Evolutionary conservation across 2,329 filamentous ascomycete genomes (phyloP).

Genomic region (Dactylellina sp.): DNA sequence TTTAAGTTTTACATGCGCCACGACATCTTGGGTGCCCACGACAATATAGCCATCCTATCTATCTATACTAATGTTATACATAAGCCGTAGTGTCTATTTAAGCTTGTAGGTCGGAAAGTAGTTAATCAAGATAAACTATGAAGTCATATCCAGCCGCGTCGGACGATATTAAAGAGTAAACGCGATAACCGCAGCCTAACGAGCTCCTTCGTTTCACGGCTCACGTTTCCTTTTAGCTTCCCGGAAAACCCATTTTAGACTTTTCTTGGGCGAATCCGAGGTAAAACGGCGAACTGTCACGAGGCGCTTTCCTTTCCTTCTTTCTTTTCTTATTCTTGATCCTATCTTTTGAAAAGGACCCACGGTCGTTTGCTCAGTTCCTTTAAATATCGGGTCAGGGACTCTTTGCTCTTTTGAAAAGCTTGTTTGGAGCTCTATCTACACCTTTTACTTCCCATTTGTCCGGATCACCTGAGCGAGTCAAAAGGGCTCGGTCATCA

Average conservation of each 20-base stretch:
- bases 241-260: background rate
- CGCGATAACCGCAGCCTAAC: slow-evolving; percentile 18
- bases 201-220: slow-evolving; percentile 3
- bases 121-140: background rate
- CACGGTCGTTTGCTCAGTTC: slow-evolving; percentile 48
- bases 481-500: background rate
- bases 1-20: background rate
- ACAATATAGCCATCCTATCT: too few species aligned
- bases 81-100: too few species aligned
- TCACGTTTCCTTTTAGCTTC: background rate
- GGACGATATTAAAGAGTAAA: background rate
- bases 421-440: slow-evolving; percentile 62
- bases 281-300: slow-evolving; percentile 37
- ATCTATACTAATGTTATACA: too few species aligned
- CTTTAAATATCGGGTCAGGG: slow-evolving; percentile 1
- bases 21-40: too few species aligned
- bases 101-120: too few species aligned
- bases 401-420: slow-evolving; percentile 56
- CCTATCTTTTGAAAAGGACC: slow-evolving; percentile 56
- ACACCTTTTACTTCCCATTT: slow-evolving; percentile 61
- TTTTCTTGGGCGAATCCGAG: slow-evolving; percentile 1
- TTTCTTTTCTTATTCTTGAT: slow-evolving; percentile 66
- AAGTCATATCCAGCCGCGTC: background rate
- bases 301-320: slow-evolving; percentile 14
- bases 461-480: slow-evolving; percentile 29